Percentiles rank a stretch among this genome's conserved stretches.
Conservation (phyloP, 306 rosid species). For the Myrica gale region DNA sequence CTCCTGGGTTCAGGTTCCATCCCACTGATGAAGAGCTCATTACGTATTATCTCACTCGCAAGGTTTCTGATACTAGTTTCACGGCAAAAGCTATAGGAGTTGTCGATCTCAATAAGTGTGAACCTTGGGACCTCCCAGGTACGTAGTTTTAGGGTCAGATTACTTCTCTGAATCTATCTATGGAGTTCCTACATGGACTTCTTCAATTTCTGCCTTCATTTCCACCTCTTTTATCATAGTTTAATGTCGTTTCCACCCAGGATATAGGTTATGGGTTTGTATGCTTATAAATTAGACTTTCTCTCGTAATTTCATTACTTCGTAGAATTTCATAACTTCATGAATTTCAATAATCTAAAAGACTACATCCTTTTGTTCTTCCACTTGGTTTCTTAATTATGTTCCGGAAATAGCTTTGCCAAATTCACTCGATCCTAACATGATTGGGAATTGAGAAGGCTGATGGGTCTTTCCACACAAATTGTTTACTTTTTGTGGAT, state of each 20-base stretch:
- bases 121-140: slow-evolving; percentile 99
- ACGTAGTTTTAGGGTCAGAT: neutral
- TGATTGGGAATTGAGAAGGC: too few species aligned
- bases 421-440: too few species aligned
- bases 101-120: slow-evolving; percentile 90
- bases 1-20: slow-evolving; percentile 94
- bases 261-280: neutral
- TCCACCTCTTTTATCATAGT: neutral
- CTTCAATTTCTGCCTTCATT: neutral
- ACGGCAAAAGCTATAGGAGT: slow-evolving; percentile 64
- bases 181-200: neutral
- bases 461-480: neutral
- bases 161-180: neutral
- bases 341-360: neutral
- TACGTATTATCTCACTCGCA: slow-evolving; percentile 58
- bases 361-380: neutral
- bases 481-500: neutral
- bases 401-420: too few species aligned
- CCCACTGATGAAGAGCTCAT: slow-evolving; percentile 96
- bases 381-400: too few species aligned
- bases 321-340: neutral
- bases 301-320: neutral
- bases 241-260: neutral
- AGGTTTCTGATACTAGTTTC: slow-evolving; percentile 69
- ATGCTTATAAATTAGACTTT: neutral